These are phyloP conservation scores for Paraleonurus japonicus DNA, from an alignment of 257 asterid species.

Conservation along the genomic window DNA sequence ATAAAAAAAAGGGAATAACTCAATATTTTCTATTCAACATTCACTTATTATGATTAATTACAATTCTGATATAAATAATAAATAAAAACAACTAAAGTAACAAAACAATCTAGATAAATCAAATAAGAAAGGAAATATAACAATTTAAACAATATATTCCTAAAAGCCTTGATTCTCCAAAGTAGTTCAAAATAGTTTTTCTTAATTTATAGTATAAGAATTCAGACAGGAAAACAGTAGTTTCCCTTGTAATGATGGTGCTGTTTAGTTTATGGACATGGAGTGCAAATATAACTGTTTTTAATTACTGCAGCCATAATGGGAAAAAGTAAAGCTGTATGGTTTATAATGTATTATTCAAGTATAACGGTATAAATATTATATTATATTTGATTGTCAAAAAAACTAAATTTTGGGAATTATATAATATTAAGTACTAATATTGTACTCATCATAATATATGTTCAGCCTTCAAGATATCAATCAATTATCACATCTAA, in stretches of 20 bases:
- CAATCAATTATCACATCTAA: background rate
- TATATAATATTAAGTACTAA: background rate
- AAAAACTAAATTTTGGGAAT: background rate
- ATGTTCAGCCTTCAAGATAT: background rate
- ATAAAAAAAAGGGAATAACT: too few species aligned
- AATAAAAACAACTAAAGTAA: too few species aligned
- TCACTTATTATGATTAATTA: too few species aligned
- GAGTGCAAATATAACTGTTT: conserved; percentile 20
- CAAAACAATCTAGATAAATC: too few species aligned
- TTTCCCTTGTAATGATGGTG: conserved; percentile 12
- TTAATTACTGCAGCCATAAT: background rate
- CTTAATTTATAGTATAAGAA: background rate
- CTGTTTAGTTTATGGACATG: conserved; percentile 5
- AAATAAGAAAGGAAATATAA: too few species aligned
- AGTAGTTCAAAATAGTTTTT: too few species aligned
- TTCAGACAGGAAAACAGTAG: conserved; percentile 3
- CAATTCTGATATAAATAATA: too few species aligned
- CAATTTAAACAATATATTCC: too few species aligned
- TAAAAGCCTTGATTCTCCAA: too few species aligned
- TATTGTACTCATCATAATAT: background rate
- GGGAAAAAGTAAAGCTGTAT: background rate
- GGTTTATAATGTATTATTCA: too few species aligned
- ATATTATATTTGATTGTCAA: background rate
- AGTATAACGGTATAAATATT: too few species aligned
- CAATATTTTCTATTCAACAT: too few species aligned